phyloP scores from a whole-genome alignment of 495 filamentous ascomycete genomes.

The Hypoxylon crocopeplum region DNA sequence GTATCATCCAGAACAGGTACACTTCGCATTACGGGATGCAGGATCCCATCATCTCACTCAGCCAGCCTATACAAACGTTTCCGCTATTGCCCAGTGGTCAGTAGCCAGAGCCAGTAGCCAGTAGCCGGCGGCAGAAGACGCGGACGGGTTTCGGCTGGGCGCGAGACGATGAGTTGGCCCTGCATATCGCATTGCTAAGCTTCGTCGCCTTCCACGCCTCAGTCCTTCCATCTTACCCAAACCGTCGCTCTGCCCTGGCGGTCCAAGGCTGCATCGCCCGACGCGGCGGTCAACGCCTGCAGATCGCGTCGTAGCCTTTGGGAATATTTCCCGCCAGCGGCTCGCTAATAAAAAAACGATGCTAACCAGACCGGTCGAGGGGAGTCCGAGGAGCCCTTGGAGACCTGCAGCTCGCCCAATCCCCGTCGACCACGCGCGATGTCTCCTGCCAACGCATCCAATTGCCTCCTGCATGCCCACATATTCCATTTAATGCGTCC shows the following conservation, averaged over 20 bases:
- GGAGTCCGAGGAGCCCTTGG: conserved; percentile 24
- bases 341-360: conserved; percentile 33
- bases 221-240: conserved; percentile 28
- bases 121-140: conserved; percentile 3
- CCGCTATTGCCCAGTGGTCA: conserved; percentile 18
- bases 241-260: conserved; percentile 29
- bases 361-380: conserved; percentile 11
- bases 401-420: conserved; percentile 38
- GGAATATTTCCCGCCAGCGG: conserved; percentile 38
- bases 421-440: conserved; percentile 40
- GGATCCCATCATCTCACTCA: conserved; percentile 40
- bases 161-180: conserved; percentile 37
- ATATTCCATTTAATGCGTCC: conserved; percentile 38
- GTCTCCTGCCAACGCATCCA: conserved; percentile 38
- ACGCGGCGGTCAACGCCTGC: conserved; percentile 35
- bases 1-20: conserved; percentile 29
- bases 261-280: conserved; percentile 37
- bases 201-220: conserved; percentile 31
- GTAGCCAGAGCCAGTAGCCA: not conserved
- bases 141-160: conserved; percentile 19
- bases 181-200: conserved; percentile 37
- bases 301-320: conserved; percentile 34
- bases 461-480: conserved; percentile 37
- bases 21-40: conserved; percentile 31
- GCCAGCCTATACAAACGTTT: conserved; percentile 18